Evolutionary conservation across 345 rosid genomes (phyloP), one percentile per base, ranked within the genome.

Genomic region (Dovyalis caffra): DNA sequence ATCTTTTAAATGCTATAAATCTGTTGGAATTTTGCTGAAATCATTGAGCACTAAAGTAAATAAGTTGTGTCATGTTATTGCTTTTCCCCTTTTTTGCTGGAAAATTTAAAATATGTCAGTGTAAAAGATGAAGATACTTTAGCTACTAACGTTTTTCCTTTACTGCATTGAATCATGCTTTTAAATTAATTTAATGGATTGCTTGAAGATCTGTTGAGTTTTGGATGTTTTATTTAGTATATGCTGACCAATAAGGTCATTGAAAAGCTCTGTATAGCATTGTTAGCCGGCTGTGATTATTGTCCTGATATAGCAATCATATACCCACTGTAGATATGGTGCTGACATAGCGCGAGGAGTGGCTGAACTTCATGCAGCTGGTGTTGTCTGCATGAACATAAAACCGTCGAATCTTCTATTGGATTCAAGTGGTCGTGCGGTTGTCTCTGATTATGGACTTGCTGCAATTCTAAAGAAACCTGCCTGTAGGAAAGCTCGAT

Each of bases 351-450:
- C 98, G 69, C 89, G 98, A 69, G 98, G 98, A 26, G 96, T 95
- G 67, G 94, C 91, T 76, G 99, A 95, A 84, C 96, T 95, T 29
- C 99, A 93, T 81, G 98, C 99, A 12, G 98, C 98, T 28, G 97
- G 99, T 84, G 91, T 95, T 57, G 90, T 90, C 74, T 95, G 99
- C 79, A 95, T 93, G 97, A 95, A 90, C 76, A 77, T 95, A 80
- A 95, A 95, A 76, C 99, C 99, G 8, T 91, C 99, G 66, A 95
- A 95, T 88, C 92, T 95, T 80, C 96, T 95, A 62, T 76, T 95
- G 83, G 96, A 93, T 73, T 87, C 77, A 34, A 87, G 76, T 77
- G 99, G 97, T 70, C 90, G 83, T 76, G 99, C 92, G 0, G 89
- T 95, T 73, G 97, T 95, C 82, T 93, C 99, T 80, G 98, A 95